Evolutionary conservation across 192 early-diverging fungal genomes (phyloP).

Genomic region (Coemansia sp.): DNA sequence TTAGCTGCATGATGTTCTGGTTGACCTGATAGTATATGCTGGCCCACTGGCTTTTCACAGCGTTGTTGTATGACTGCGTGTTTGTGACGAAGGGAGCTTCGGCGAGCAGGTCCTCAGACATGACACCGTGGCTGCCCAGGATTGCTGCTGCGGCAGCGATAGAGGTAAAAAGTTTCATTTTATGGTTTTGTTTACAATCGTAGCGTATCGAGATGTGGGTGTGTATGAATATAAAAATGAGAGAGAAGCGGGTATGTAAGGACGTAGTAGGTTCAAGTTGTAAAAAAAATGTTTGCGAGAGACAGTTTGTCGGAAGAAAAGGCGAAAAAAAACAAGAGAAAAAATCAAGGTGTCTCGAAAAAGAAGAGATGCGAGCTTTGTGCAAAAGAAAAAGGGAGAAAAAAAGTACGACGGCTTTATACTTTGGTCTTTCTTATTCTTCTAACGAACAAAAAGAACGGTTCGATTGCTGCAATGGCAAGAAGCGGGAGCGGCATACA

Average conservation of each 20-base stretch:
- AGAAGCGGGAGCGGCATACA: no score
- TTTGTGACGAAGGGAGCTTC: conserved; percentile 24
- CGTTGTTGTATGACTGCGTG: conserved; percentile 12
- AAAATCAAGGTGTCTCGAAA: no score
- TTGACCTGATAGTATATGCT: conserved; percentile 39
- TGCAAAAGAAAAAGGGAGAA: not conserved
- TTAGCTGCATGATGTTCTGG: conserved; percentile 15
- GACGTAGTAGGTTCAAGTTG: no score
- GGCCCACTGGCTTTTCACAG: conserved; percentile 20
- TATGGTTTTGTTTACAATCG: not conserved
- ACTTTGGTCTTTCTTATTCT: not conserved
- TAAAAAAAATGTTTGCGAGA: no score
- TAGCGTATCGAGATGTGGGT: not conserved
- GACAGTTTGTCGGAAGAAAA: no score
- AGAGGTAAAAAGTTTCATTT: not conserved
- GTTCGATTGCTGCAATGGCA: no score
- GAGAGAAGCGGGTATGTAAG: no score
- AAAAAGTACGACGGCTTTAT: not conserved
- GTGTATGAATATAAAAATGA: no score
- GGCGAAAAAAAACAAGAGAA: not conserved
- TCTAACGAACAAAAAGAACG: not conserved
- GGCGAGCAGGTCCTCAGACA: conserved; percentile 13
- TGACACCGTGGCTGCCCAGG: not conserved
- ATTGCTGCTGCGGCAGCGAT: not conserved
- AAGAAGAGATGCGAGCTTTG: no score